A percentile compares a stretch with the other conserved stretches of the same genome.
These are phyloP conservation scores for Amauroascus verrucosus DNA, from an alignment of 2,329 filamentous ascomycete genomes.

Conservation along the genomic window DNA sequence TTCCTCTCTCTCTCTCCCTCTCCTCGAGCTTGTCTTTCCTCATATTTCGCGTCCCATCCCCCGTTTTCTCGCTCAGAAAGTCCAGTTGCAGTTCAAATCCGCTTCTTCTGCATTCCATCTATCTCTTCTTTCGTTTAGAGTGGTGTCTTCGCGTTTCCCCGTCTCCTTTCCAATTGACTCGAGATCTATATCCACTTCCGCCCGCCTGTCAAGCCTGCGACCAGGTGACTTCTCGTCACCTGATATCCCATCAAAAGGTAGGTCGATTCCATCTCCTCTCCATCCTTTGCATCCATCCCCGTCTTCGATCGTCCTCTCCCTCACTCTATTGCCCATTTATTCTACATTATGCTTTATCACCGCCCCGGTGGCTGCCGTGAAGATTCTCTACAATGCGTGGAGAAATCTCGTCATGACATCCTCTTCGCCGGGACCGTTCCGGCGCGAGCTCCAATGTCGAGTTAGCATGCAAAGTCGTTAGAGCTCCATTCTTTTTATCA, in stretches of 20 bases:
- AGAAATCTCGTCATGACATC: slow-evolving; percentile 1
- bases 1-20: slow-evolving; percentile 1
- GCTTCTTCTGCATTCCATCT: not conserved
- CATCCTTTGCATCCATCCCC: not conserved
- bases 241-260: slow-evolving; percentile 18
- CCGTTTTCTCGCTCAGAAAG: slow-evolving; percentile 3
- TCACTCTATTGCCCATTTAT: not conserved
- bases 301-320: not conserved
- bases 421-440: not conserved
- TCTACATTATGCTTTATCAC: not conserved
- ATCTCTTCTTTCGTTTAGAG: not conserved
- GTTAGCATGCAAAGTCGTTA: not conserved
- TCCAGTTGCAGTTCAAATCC: not conserved
- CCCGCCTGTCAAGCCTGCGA: slow-evolving; percentile 10
- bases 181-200: slow-evolving; percentile 16
- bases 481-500: not conserved
- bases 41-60: slow-evolving; percentile 17
- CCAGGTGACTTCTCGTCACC: slow-evolving; percentile 18
- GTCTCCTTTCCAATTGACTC: slow-evolving; percentile 5
- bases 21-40: slow-evolving; percentile 12
- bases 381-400: not conserved
- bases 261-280: slow-evolving; percentile 11
- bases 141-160: slow-evolving; percentile 1
- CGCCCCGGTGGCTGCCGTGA: not conserved
- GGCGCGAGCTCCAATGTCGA: not conserved